Base-by-base conservation (phyloP, 768 basidiomycete species). In the Rossbeevera mucosa region DNA sequence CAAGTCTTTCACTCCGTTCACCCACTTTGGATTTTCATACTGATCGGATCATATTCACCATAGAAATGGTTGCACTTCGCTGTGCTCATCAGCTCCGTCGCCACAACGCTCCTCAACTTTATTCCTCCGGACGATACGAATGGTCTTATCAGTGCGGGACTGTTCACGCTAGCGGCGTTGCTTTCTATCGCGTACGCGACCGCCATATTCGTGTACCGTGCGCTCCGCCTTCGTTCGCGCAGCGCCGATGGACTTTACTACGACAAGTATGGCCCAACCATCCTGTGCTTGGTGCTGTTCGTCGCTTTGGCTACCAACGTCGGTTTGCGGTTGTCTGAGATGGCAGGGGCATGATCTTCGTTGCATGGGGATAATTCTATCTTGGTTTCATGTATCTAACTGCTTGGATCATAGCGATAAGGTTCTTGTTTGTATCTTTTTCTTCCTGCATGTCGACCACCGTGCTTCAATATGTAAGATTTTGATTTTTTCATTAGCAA, bases 31-130 rank as follows among this genome's bases (percentile, higher is more conserved):
- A 5, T 8, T 42, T 14, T 46, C 21, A 21, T 25, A 42, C 50
- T 61, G 22, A 12, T 9, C 18, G 25, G 12, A 38, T 24, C 18
- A 14, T n/a, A n/a, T n/a, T n/a, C n/a, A n/a, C n/a, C n/a, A 36
- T 67, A 94, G 90, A 89, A 85, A 81, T 95, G 93, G 93, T 74
- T 94, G 40, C 83, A 91, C 61, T 90, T 85, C 58, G 81, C 88
- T 0, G 88, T 96, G 47, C 82, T 94, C 64, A 84, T 94, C 56
- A 90, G 90, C 31, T 82, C 88, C 12, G 92, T 96, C 58, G 91
- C 94, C 18, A 93, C 94, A 36, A 86, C 90, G 20, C 77, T 95
- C 45, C 79, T 94, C 43, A 94, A 95, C 72, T 97, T 97, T 62
- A 73, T 86, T 41, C 76, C 83, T 45, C 72, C 87, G 12, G 74